Conservation (phyloP, 805 yeast species). For the Yamadazyma takamatsuzukensis region DNA sequence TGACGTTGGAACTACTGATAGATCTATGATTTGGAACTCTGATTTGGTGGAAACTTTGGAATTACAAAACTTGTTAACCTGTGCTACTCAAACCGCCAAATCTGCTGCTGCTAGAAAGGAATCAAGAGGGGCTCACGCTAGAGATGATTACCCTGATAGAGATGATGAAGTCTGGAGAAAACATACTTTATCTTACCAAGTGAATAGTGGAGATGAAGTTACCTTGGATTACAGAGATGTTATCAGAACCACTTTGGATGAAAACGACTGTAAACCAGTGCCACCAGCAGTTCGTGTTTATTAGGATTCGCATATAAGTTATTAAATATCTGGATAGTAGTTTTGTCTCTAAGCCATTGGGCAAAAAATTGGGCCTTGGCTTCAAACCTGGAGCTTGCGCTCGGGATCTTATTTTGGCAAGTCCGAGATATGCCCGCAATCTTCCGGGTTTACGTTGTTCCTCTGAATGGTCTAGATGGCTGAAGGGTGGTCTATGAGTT, state of each 20-base stretch:
- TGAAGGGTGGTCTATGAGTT: no score
- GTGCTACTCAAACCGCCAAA: constrained; percentile 93
- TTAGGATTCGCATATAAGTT: constrained; percentile 31
- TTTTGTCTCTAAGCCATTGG: no score
- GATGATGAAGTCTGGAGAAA: constrained; percentile 98
- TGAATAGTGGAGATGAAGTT: constrained; percentile 63
- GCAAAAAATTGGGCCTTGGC: no score
- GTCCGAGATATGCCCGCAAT: no score
- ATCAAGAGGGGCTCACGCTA: constrained; percentile 99
- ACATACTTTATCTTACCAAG: constrained; percentile 93
- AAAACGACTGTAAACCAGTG: constrained; percentile 86
- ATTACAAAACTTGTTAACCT: constrained; percentile 91
- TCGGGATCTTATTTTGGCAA: no score
- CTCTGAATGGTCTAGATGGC: no score
- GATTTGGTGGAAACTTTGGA: constrained; percentile 95
- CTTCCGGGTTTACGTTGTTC: no score
- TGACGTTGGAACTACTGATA: constrained; percentile 83
- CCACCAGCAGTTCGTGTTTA: constrained; percentile 97
- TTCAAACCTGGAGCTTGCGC: no score
- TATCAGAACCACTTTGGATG: constrained; percentile 80
- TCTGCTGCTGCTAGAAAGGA: constrained; percentile 94
- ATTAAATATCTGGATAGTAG: no score
- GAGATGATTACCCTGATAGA: constrained; percentile 96
- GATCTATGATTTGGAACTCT: constrained; percentile 98
- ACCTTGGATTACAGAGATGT: constrained; percentile 83